Percentiles rank a stretch among this genome's conserved stretches.
Evolutionary conservation across 1,284 basidiomycete genomes (phyloP).

Genomic region (Microbotryum saponariae): DNA sequence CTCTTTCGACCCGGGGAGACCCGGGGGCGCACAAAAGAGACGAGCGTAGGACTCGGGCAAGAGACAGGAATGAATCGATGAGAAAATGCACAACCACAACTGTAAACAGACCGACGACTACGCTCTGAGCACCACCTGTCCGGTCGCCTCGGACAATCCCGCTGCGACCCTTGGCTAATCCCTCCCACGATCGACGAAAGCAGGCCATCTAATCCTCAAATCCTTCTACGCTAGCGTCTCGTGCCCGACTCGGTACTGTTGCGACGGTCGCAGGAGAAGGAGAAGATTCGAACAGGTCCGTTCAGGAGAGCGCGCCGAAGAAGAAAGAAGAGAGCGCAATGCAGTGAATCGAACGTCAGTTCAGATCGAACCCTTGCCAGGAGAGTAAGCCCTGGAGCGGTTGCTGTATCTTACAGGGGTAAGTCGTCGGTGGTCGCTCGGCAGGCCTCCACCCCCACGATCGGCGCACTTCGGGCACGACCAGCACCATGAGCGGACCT

Average conservation of each 20-base stretch:
- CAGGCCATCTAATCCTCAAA: slow-evolving; percentile 29
- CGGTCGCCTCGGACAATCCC: too few relatives aligned
- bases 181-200: too few relatives aligned
- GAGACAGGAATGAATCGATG: too few relatives aligned
- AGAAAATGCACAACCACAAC: too few relatives aligned
- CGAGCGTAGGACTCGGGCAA: too few relatives aligned
- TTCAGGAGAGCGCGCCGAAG: background rate
- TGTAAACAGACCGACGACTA: too few relatives aligned
- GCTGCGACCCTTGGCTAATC: too few relatives aligned
- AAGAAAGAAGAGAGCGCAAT: slow-evolving; percentile 36
- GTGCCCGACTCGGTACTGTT: slow-evolving; percentile 32
- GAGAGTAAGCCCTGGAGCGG: background rate
- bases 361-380: background rate
- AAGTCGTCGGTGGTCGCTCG: slow-evolving; percentile 70
- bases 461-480: slow-evolving; percentile 69
- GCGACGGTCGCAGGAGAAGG: background rate
- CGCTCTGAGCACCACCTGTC: too few relatives aligned
- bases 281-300: background rate
- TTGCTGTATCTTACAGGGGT: slow-evolving; percentile 60
- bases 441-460: slow-evolving; percentile 62
- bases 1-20: too few relatives aligned
- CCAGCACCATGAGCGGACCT: slow-evolving; percentile 68
- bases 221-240: slow-evolving; percentile 27
- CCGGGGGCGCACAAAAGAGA: too few relatives aligned
- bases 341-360: slow-evolving; percentile 43